Evolutionary conservation across 345 rosid genomes (phyloP).

Genomic region (Eucalyptus pauciflora): DNA sequence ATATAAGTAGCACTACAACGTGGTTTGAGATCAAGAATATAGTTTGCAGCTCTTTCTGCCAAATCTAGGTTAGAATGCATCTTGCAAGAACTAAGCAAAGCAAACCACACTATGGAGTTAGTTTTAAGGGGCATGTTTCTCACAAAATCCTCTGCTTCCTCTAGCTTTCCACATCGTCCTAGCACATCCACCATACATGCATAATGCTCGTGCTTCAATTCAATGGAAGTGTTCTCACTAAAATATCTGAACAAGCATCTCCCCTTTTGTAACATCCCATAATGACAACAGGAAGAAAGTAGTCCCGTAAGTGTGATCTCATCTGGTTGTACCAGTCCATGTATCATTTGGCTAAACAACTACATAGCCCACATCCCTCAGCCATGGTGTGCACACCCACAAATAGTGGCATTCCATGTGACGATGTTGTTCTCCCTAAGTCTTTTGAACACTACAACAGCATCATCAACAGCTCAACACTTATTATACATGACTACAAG

Average conservation of each 20-base stretch:
- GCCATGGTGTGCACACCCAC: no score
- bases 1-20: no score
- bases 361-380: slow-evolving; percentile 30
- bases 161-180: background rate
- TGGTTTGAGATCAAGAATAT: no score
- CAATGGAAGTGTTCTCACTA: background rate
- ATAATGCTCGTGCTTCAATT: background rate
- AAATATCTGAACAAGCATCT: background rate
- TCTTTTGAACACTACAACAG: no score
- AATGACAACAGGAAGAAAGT: background rate
- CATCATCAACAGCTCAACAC: no score
- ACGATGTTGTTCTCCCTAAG: no score
- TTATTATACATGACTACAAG: no score
- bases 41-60: no score
- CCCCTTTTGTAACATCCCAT: background rate
- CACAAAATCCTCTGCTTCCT: background rate
- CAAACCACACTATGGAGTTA: slow-evolving; percentile 39
- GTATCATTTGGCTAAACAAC: slow-evolving; percentile 23
- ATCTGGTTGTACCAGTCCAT: background rate
- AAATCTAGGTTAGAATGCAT: slow-evolving; percentile 17
- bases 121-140: background rate
- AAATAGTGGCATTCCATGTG: no score
- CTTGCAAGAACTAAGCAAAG: slow-evolving; percentile 17
- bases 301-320: background rate
- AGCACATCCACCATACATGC: background rate